Evolutionary conservation across 768 basidiomycete genomes (phyloP).

Genomic region (Mycena rebaudengoi): DNA sequence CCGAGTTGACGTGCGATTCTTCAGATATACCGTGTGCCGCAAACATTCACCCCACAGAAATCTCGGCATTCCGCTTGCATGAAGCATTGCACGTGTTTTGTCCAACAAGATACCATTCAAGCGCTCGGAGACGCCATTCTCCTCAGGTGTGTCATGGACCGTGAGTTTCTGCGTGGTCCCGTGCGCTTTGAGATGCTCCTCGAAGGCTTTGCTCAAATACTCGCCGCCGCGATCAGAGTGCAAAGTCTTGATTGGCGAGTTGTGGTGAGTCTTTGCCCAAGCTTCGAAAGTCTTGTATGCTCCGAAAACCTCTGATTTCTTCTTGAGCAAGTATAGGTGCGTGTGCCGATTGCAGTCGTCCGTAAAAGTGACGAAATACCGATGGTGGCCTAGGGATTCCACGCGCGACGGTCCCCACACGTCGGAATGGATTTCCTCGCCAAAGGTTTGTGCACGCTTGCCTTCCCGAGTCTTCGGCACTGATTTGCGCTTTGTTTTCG

Average conservation of each 20-base stretch:
- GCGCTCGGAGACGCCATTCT: slow-evolving; percentile 49
- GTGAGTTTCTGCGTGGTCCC: slow-evolving; percentile 24
- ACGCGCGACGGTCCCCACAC: slow-evolving; percentile 44
- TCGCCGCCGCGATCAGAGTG: too few species aligned
- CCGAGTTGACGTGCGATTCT: slow-evolving; percentile 33
- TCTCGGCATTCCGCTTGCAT: slow-evolving; percentile 32
- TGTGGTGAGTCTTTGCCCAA: slow-evolving; percentile 32
- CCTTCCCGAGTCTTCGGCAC: slow-evolving; percentile 32
- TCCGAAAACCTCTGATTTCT: slow-evolving; percentile 36
- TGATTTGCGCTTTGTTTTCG: slow-evolving; percentile 36
- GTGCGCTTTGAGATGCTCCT: slow-evolving; percentile 29
- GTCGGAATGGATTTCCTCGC: too few species aligned
- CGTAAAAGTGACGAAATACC: slow-evolving; percentile 42
- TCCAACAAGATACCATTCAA: slow-evolving; percentile 40
- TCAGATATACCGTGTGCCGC: slow-evolving; percentile 31
- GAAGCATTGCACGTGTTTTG: slow-evolving; percentile 38
- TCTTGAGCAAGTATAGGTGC: slow-evolving; percentile 30
- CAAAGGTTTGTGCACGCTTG: slow-evolving; percentile 34
- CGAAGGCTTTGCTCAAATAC: too few species aligned
- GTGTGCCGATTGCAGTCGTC: slow-evolving; percentile 39
- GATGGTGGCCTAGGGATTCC: slow-evolving; percentile 22
- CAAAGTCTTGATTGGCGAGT: slow-evolving; percentile 33
- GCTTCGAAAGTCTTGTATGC: too few species aligned
- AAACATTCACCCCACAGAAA: slow-evolving; percentile 43
- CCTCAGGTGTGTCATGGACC: slow-evolving; percentile 36